These are phyloP conservation scores for Phylloporus scabripes DNA, from an alignment of 768 basidiomycete genomes.

Conservation along the genomic window DNA sequence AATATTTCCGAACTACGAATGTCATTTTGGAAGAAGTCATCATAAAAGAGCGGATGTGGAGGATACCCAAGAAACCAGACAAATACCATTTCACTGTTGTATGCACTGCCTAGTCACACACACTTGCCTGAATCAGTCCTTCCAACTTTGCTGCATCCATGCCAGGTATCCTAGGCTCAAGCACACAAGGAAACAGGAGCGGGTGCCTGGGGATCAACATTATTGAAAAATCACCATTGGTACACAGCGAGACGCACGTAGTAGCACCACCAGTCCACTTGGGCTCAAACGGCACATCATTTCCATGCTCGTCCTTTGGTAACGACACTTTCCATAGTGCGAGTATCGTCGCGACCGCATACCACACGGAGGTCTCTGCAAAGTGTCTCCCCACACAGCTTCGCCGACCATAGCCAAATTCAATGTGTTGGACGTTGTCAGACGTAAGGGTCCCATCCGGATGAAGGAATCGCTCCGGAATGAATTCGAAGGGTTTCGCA, in stretches of 20 bases:
- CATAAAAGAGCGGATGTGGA: neutral
- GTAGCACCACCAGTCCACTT: constrained; percentile 13
- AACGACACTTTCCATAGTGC: constrained; percentile 11
- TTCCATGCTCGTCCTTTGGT: constrained; percentile 9
- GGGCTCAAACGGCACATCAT: constrained; percentile 5
- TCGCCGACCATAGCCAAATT: constrained; percentile 21
- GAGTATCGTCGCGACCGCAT: constrained; percentile 13
- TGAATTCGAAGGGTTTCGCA: constrained; percentile 32
- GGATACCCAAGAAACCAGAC: neutral
- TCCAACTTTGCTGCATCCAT: constrained; percentile 10
- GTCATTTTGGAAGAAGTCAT: neutral
- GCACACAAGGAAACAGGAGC: constrained; percentile 11
- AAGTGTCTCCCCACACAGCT: constrained; percentile 18
- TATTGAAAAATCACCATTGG: neutral
- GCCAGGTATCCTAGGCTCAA: constrained; percentile 10
- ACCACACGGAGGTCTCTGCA: constrained; percentile 13
- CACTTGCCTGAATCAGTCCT: constrained; percentile 3
- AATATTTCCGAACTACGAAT: neutral
- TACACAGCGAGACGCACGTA: constrained; percentile 7
- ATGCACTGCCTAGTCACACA: too few relatives aligned
- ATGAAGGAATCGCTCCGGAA: constrained; percentile 26
- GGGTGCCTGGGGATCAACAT: constrained; percentile 6
- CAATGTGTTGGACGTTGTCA: constrained; percentile 11
- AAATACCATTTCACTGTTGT: too few relatives aligned
- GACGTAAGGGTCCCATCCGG: constrained; percentile 10